A percentile compares a stretch with the other conserved stretches of the same genome.
Evolutionary conservation across 2,329 filamentous ascomycete species (phyloP).

Genomic region (Zelopaecilomyces penicillatus): DNA sequence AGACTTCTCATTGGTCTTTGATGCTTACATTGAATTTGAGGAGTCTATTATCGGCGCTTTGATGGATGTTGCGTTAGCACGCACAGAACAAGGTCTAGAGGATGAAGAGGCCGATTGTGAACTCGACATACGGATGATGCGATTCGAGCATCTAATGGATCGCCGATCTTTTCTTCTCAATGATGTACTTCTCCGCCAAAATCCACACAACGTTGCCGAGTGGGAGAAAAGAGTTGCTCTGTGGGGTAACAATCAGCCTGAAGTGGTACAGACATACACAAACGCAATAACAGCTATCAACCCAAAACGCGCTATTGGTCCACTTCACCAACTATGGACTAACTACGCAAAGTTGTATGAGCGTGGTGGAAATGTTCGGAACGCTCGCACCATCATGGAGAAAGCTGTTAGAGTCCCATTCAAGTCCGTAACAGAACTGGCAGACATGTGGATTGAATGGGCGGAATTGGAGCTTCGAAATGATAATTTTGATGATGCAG

Average conservation of each 20-base stretch:
- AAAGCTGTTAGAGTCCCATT: conserved; percentile 97
- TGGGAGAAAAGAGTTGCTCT: conserved; percentile 96
- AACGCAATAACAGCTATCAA: conserved; percentile 87
- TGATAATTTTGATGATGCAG: conserved; percentile 90
- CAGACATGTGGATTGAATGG: conserved; percentile 99
- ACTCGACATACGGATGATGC: conserved; percentile 92
- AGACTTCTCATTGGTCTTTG: conserved; percentile 93
- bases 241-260: conserved; percentile 87
- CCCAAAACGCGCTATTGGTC: conserved; percentile 87
- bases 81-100: conserved; percentile 67
- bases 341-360: conserved; percentile 99
- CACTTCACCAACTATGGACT: conserved; percentile 91
- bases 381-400: conserved; percentile 87
- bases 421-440: conserved; percentile 92
- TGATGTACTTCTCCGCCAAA: conserved; percentile 89
- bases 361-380: conserved; percentile 71
- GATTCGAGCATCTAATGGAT: conserved; percentile 98
- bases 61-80: conserved; percentile 76
- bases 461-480: conserved; percentile 95
- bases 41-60: conserved; percentile 87
- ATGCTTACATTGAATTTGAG: conserved; percentile 93
- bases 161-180: conserved; percentile 91
- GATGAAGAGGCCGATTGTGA: conserved; percentile 88
- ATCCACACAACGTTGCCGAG: conserved; percentile 90
- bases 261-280: conserved; percentile 91